Conservation (phyloP, 306 rosid genomes). For the Vigna trinervia region DNA sequence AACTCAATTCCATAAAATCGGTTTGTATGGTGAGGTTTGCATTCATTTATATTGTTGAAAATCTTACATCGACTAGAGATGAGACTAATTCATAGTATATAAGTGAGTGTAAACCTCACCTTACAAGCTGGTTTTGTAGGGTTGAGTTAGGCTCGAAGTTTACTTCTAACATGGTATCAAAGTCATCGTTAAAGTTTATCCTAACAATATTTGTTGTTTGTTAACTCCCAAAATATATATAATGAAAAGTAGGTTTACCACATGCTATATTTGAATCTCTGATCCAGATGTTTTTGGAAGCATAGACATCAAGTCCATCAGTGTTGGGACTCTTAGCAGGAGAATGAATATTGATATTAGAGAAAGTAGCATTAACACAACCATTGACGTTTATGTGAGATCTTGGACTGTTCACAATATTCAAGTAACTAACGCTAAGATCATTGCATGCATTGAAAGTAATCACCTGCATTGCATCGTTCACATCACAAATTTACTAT, state of each 20-base stretch:
- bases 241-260: conserved; percentile 37
- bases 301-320: conserved; percentile 46
- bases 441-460: conserved; percentile 18
- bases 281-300: conserved; percentile 35
- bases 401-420: conserved; percentile 29
- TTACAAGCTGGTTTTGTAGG: no score
- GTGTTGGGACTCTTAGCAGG: conserved; percentile 54
- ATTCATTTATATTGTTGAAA: no score
- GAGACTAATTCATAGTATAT: no score
- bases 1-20: no score
- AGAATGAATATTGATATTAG: conserved; percentile 17
- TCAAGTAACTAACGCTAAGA: conserved; percentile 24
- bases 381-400: conserved; percentile 18
- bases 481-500: not conserved
- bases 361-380: conserved; percentile 24
- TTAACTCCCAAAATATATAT: no score
- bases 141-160: no score
- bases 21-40: no score
- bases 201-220: no score
- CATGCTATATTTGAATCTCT: conserved; percentile 30
- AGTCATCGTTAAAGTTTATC: no score
- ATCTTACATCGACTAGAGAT: no score
- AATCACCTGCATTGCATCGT: conserved; percentile 30
- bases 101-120: no score
- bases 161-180: no score